Conservation (phyloP, 2,329 filamentous ascomycete species). For the Zasmidium citrigriseum region DNA sequence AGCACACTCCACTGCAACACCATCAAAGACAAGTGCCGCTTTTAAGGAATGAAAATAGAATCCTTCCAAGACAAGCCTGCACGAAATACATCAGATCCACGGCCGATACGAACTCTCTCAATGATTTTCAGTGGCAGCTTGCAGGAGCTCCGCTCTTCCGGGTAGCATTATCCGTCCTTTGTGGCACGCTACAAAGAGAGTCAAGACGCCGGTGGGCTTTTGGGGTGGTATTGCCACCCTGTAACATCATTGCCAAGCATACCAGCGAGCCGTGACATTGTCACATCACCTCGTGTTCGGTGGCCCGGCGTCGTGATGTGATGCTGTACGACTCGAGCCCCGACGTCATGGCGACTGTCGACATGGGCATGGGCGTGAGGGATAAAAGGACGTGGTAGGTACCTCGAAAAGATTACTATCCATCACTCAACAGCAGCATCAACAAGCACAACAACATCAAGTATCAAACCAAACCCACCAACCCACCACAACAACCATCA, state of each 20-base stretch:
- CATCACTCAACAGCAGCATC: not conserved
- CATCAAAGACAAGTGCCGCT: not conserved
- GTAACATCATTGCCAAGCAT: not conserved
- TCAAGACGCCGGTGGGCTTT: not conserved
- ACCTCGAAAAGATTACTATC: not conserved
- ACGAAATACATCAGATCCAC: too few relatives aligned
- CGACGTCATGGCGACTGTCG: not conserved
- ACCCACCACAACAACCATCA: constrained; percentile 12
- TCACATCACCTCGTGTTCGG: not conserved
- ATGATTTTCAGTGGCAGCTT: not conserved
- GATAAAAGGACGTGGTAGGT: constrained; percentile 1
- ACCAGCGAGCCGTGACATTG: not conserved
- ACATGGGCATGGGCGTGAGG: not conserved
- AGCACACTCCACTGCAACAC: not conserved
- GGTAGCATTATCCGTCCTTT: not conserved
- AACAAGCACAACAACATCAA: not conserved
- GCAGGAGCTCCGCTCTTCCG: not conserved
- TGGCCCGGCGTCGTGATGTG: not conserved
- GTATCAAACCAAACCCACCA: constrained; percentile 1
- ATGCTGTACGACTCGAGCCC: not conserved
- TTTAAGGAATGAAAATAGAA: not conserved
- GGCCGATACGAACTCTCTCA: not conserved
- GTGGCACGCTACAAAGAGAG: not conserved
- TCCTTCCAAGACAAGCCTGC: not conserved
- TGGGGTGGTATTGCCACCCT: not conserved